phyloP scores from a whole-genome alignment of 441 rosid genomes.

The Jatropha podagrica region DNA sequence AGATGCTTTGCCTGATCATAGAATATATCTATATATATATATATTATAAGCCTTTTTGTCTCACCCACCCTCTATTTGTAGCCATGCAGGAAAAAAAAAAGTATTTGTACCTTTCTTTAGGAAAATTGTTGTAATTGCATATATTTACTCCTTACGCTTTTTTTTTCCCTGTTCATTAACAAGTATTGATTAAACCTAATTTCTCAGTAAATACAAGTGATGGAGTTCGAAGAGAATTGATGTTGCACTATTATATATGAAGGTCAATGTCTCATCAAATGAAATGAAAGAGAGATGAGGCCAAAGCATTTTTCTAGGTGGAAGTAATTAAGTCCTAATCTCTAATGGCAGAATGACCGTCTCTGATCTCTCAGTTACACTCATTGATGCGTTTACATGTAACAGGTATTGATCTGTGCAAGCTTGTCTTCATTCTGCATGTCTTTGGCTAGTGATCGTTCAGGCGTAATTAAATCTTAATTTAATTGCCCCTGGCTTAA shows the following conservation, averaged over 20 bases:
- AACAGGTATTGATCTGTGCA: neutral
- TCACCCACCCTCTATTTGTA: too few relatives aligned
- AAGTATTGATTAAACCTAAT: neutral
- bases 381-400: neutral
- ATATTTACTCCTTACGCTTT: too few relatives aligned
- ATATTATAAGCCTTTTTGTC: too few relatives aligned
- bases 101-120: too few relatives aligned
- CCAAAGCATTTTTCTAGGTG: neutral
- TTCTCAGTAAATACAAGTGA: neutral
- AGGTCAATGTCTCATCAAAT: too few relatives aligned
- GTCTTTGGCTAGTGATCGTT: too few relatives aligned
- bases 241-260: neutral
- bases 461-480: neutral
- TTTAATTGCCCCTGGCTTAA: neutral
- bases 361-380: neutral
- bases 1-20: too few relatives aligned
- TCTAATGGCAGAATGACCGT: neutral
- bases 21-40: too few relatives aligned
- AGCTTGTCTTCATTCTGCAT: neutral
- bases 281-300: neutral
- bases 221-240: neutral
- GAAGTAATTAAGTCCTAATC: neutral
- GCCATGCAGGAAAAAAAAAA: too few relatives aligned
- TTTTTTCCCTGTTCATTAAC: too few relatives aligned
- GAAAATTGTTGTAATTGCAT: too few relatives aligned